phyloP scores from a whole-genome alignment of 2,329 filamentous ascomycete species.

The Penicillium sp. region DNA sequence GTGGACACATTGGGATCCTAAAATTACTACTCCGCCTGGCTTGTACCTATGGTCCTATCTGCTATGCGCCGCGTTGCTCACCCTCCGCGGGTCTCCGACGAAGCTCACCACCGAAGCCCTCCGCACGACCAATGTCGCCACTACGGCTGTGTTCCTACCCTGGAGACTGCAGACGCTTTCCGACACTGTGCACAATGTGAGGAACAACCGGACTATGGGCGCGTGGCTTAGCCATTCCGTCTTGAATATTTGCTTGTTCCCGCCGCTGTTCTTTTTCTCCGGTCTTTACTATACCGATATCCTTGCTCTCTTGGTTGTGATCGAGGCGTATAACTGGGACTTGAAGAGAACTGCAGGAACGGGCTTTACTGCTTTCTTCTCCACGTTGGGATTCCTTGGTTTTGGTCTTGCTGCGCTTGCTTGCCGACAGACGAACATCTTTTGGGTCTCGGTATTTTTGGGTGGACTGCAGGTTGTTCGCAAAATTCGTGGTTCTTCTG shows the following conservation, averaged over 20 bases:
- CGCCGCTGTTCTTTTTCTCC: constrained; percentile 93
- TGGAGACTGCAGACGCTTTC: constrained; percentile 56
- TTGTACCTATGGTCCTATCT: constrained; percentile 63
- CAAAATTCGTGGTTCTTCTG: constrained; percentile 31
- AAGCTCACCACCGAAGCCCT: constrained; percentile 36
- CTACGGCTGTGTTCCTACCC: constrained; percentile 40
- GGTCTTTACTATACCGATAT: constrained; percentile 95
- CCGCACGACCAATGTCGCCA: constrained; percentile 40
- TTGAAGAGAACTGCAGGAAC: constrained; percentile 34
- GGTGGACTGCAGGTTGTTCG: constrained; percentile 46
- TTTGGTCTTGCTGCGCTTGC: constrained; percentile 67
- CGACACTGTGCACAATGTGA: constrained; percentile 45
- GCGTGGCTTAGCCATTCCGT: constrained; percentile 49
- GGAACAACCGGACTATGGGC: constrained; percentile 29
- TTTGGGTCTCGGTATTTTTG: constrained; percentile 71
- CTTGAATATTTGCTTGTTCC: constrained; percentile 81
- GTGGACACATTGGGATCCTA: constrained; percentile 85
- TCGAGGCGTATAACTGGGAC: constrained; percentile 64
- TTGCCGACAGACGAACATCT: constrained; percentile 94
- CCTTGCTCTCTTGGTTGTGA: constrained; percentile 72
- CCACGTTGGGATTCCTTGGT: constrained; percentile 45
- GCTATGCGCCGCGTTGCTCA: constrained; percentile 23
- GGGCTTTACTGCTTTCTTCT: constrained; percentile 18
- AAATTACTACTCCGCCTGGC: constrained; percentile 94
- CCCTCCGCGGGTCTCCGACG: constrained; percentile 30